phyloP scores from a whole-genome alignment of 495 filamentous ascomycete species.

The Xylaria intraflava region DNA sequence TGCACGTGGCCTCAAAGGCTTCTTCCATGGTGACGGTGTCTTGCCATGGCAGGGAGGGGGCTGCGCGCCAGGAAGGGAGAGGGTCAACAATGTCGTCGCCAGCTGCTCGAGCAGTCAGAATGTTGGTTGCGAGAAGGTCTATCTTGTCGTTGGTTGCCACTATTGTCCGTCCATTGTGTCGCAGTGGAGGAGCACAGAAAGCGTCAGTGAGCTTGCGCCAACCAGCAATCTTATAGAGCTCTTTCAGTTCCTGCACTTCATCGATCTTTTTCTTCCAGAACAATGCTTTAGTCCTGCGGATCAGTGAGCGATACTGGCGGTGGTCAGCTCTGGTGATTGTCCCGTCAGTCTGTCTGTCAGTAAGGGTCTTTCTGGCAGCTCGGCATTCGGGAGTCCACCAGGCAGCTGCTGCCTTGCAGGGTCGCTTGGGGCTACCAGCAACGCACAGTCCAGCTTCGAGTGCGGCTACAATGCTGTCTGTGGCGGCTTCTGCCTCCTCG shows the following conservation, averaged over 20 bases:
- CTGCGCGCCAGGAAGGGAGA: neutral
- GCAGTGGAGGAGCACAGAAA: neutral
- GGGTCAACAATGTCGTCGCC: neutral
- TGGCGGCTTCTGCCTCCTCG: too few species aligned
- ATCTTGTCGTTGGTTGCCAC: too few species aligned
- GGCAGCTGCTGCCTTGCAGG: too few species aligned
- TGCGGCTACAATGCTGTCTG: too few species aligned
- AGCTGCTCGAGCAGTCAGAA: neutral
- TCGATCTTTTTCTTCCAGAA: neutral
- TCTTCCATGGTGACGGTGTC: neutral
- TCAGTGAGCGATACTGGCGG: too few species aligned
- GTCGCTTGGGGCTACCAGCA: too few species aligned
- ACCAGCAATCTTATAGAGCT: neutral
- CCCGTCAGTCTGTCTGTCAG: too few species aligned
- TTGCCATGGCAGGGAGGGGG: neutral
- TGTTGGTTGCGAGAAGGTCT: neutral
- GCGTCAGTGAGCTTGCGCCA: neutral
- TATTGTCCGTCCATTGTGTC: neutral
- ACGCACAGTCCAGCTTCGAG: too few species aligned
- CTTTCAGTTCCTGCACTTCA: too few species aligned
- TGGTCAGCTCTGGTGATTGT: too few species aligned
- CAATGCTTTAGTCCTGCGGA: neutral
- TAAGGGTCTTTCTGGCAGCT: too few species aligned
- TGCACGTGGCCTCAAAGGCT: neutral
- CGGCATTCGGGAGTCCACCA: too few species aligned